phyloP scores from a whole-genome alignment of 805 yeast species.

The Cyberlindnera xylosilytica region DNA sequence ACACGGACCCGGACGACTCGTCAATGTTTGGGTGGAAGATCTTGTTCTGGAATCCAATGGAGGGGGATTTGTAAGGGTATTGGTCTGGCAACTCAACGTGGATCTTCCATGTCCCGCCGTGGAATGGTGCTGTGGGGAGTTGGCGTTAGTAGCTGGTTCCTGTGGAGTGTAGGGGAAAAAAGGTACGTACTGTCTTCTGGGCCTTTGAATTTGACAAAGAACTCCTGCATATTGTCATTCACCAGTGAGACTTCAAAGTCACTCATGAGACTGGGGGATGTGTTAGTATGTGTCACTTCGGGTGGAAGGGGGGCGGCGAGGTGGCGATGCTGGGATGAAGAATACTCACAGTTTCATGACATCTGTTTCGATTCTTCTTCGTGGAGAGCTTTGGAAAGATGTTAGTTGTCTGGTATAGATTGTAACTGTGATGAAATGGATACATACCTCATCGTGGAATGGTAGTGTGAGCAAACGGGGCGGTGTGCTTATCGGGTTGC shows the following conservation, averaged over 20 bases:
- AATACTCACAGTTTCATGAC: constrained; percentile 81
- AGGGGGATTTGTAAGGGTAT: constrained; percentile 93
- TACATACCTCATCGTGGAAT: constrained; percentile 16
- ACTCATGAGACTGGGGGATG: constrained; percentile 63
- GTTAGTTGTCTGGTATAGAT: not conserved
- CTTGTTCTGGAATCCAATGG: constrained; percentile 88
- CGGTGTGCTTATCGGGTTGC: not conserved
- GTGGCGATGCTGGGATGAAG: too few species aligned
- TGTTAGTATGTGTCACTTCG: constrained; percentile 10
- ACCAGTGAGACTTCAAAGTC: constrained; percentile 83
- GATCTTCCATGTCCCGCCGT: constrained; percentile 85
- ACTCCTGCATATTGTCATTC: constrained; percentile 83
- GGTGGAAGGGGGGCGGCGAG: not conserved
- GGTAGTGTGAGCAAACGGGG: too few species aligned
- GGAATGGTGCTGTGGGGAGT: constrained; percentile 65
- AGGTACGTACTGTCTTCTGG: constrained; percentile 61
- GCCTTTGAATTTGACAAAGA: constrained; percentile 79
- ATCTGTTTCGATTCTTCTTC: constrained; percentile 77
- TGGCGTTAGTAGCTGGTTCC: constrained; percentile 1
- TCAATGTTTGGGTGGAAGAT: constrained; percentile 96
- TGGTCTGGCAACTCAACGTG: constrained; percentile 94
- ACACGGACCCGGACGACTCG: constrained; percentile 84
- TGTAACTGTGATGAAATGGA: not conserved
- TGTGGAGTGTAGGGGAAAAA: not conserved
- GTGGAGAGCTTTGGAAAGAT: constrained; percentile 24